Percentiles rank a stretch among this genome's conserved stretches.
These are phyloP conservation scores for Aureobasidium zeae DNA, from an alignment of 2,329 filamentous ascomycete genomes.

Conservation along the genomic window DNA sequence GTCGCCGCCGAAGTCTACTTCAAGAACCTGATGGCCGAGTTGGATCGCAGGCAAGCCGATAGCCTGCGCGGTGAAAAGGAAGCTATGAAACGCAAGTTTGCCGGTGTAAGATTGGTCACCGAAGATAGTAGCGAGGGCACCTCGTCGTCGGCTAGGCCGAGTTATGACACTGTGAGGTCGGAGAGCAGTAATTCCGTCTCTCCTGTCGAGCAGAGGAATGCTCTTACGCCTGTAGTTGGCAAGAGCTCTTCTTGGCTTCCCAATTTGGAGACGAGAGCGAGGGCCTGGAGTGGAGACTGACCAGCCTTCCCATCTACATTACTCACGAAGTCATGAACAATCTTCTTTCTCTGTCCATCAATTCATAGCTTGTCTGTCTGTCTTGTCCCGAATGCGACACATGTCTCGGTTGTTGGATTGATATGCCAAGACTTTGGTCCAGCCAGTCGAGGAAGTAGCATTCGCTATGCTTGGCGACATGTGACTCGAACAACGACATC, in stretches of 20 bases:
- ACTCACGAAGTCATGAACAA: neutral
- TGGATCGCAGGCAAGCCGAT: conserved; percentile 49
- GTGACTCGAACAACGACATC: conserved; percentile 10
- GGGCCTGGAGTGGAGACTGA: conserved; percentile 10
- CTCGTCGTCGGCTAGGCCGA: conserved; percentile 8
- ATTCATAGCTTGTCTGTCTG: neutral
- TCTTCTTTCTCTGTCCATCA: neutral
- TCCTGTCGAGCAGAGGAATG: conserved; percentile 4
- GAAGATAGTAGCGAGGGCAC: no score
- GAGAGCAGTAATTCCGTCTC: conserved; percentile 12
- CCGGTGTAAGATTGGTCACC: conserved; percentile 17
- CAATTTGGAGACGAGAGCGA: conserved; percentile 8
- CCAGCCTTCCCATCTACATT: no score
- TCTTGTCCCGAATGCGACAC: neutral
- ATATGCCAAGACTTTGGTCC: neutral
- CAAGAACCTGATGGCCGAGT: conserved; percentile 63
- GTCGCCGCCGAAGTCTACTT: conserved; percentile 80
- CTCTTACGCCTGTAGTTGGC: neutral
- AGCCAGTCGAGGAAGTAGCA: neutral
- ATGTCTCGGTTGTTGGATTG: no score
- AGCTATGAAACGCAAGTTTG: conserved; percentile 16
- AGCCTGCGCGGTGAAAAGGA: conserved; percentile 14
- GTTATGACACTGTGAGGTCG: conserved; percentile 8
- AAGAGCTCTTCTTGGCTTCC: conserved; percentile 3
- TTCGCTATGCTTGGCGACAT: conserved; percentile 9